These are phyloP conservation scores for Yarrowia alimentaria DNA, from an alignment of 805 yeast genomes.

Conservation along the genomic window DNA sequence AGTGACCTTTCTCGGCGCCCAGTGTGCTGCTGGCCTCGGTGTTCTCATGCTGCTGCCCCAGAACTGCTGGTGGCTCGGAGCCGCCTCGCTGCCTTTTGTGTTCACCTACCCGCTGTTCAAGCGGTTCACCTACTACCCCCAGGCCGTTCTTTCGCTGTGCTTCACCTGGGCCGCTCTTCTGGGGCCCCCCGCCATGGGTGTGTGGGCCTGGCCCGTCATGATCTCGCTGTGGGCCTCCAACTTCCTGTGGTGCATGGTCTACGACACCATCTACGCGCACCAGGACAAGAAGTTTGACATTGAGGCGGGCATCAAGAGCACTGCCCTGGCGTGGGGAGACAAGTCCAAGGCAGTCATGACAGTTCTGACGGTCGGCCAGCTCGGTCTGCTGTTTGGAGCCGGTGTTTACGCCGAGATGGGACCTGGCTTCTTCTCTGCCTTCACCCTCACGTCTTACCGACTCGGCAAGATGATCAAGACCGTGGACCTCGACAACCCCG, in stretches of 20 bases:
- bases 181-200: slow-evolving; percentile 95
- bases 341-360: slow-evolving; percentile 68
- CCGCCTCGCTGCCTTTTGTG: slow-evolving; percentile 74
- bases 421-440: slow-evolving; percentile 71
- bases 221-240: slow-evolving; percentile 72
- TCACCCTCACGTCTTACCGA: slow-evolving; percentile 66
- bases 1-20: slow-evolving; percentile 63
- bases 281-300: slow-evolving; percentile 90
- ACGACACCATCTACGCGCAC: slow-evolving; percentile 96
- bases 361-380: slow-evolving; percentile 65
- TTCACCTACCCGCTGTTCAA: slow-evolving; percentile 90
- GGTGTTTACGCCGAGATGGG: slow-evolving; percentile 81
- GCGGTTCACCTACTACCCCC: slow-evolving; percentile 95
- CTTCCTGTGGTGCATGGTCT: slow-evolving; percentile 89
- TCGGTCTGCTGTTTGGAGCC: slow-evolving; percentile 59
- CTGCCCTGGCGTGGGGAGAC: slow-evolving; percentile 93
- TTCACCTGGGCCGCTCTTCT: slow-evolving; percentile 93
- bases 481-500: slow-evolving; percentile 78
- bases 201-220: slow-evolving; percentile 74
- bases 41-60: slow-evolving; percentile 71
- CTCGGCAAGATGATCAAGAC: slow-evolving; percentile 63
- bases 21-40: slow-evolving; percentile 68
- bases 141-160: slow-evolving; percentile 71
- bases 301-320: slow-evolving; percentile 87
- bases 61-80: slow-evolving; percentile 79